Evolutionary conservation across 805 yeast species (phyloP).

Genomic region (Hanseniaspora meyeri): DNA sequence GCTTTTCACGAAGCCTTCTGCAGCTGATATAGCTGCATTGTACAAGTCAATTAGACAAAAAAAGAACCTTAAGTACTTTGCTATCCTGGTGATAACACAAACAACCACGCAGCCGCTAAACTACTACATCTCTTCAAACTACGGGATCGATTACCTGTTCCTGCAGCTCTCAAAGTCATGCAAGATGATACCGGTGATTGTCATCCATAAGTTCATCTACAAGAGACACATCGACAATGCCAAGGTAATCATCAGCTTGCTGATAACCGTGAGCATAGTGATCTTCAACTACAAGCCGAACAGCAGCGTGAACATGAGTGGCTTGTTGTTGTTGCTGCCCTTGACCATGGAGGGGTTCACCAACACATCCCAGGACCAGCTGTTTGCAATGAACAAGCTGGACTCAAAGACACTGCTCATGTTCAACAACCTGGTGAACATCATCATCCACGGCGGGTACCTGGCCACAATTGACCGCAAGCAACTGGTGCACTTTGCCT

Average conservation of each 20-base stretch:
- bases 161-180: constrained; percentile 83
- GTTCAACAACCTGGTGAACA: constrained; percentile 39
- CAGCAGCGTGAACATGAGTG: constrained; percentile 14
- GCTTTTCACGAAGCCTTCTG: constrained; percentile 36
- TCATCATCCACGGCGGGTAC: constrained; percentile 40
- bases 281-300: constrained; percentile 43
- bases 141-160: constrained; percentile 72
- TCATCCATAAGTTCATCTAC: constrained; percentile 63
- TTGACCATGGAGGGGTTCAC: constrained; percentile 40
- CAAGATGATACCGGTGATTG: constrained; percentile 86
- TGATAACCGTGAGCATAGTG: constrained; percentile 76
- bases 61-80: constrained; percentile 29
- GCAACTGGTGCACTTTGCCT: constrained; percentile 27
- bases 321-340: neutral
- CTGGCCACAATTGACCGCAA: constrained; percentile 24
- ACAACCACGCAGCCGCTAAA: constrained; percentile 68
- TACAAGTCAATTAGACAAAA: constrained; percentile 29
- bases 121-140: constrained; percentile 68
- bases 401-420: constrained; percentile 44
- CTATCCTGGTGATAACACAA: constrained; percentile 28
- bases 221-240: constrained; percentile 56
- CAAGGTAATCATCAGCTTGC: constrained; percentile 64
- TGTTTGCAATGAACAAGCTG: constrained; percentile 3
- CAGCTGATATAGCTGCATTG: constrained; percentile 20
- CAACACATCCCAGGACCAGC: constrained; percentile 37